Evolutionary conservation across 805 yeast species (phyloP), one percentile per base, ranked within the genome.

Genomic region (Candida schatavii): DNA sequence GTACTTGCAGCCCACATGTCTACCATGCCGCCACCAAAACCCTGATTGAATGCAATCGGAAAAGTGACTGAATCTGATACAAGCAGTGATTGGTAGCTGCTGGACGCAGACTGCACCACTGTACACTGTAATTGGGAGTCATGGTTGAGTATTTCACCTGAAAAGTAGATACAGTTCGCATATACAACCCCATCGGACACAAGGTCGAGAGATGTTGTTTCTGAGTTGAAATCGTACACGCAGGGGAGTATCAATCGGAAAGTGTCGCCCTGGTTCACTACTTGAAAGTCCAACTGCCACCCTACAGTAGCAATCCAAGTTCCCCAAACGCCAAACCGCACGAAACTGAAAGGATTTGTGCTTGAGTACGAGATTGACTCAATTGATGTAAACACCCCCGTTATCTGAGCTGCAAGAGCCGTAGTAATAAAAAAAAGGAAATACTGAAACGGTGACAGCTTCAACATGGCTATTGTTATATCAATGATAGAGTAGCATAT

Each of bases 261-360:
- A 10, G 56, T 48, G 35, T 52, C 57, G 5, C 57, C 57, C 6
- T 63, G 29, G 0, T 19, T 11, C 2, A 47, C 50, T 4, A 40
- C 30, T 9, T 41, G 3, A 18, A 54, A 51, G 11, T 39, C 29
- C n/a, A 60, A 45, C 5, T 27, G 10, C 66, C 66, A 60, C 6
- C 39, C 40, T 5, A 60, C 23, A 0, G 44, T 39, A 4, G 58
- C 56, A 30, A 37, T 37, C 59, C 62, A 52, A 40, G 35, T 15
- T 4, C 57, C 57, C 26, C 35, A 35, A 59, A 61, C 51, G 39
- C 25, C 19, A 21, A 23, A 7, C 6, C 28, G 4, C 13, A 7
- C 37, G 13, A 27, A 22, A 14, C 25, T 10, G 14, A 14, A 21
- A 10, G 28, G n/a, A 14, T 14, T 15, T 7, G 40, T 40, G 21